Evolutionary conservation across 441 rosid genomes (phyloP).

Genomic region (Adansonia grandidieri): DNA sequence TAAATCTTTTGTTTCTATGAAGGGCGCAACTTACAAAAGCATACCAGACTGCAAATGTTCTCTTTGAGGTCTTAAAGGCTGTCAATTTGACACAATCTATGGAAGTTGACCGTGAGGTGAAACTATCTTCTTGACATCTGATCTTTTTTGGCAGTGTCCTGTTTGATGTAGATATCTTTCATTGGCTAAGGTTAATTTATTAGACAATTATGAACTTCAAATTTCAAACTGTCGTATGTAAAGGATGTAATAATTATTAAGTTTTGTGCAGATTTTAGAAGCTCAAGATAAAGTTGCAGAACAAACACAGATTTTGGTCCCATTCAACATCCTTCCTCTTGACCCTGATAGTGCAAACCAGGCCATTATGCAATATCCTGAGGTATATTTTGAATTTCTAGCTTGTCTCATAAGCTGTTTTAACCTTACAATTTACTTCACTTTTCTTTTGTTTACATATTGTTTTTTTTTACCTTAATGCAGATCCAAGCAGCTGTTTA

Average conservation of each 20-base stretch:
- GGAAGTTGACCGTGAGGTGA: slow-evolving; percentile 96
- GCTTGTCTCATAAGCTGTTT: slow-evolving; percentile 20
- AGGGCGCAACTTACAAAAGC: slow-evolving; percentile 99
- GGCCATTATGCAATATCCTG: slow-evolving; percentile 96
- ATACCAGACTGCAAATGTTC: slow-evolving; percentile 98
- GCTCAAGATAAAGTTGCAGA: slow-evolving; percentile 93
- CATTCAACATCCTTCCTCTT: slow-evolving; percentile 94
- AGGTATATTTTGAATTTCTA: slow-evolving; percentile 51
- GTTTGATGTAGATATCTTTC: slow-evolving; percentile 1
- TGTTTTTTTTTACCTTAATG: slow-evolving; percentile 29
- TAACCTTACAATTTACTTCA: slow-evolving; percentile 21
- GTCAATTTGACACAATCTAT: slow-evolving; percentile 91
- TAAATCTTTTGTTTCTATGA: slow-evolving; percentile 33
- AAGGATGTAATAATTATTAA: slow-evolving; percentile 31
- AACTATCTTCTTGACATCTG: slow-evolving; percentile 22
- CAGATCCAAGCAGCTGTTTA: slow-evolving; percentile 94
- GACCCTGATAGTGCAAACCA: slow-evolving; percentile 98
- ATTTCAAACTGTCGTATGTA: not conserved
- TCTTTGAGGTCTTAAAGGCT: slow-evolving; percentile 97
- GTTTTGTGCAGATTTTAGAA: slow-evolving; percentile 73
- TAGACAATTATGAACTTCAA: not conserved
- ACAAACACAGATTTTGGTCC: slow-evolving; percentile 86
- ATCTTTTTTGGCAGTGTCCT: slow-evolving; percentile 4
- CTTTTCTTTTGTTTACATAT: slow-evolving; percentile 14
- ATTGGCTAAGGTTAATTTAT: not conserved